Evolutionary conservation across 2,329 filamentous ascomycete genomes (phyloP).

Genomic region (Elsinoe ampelina): DNA sequence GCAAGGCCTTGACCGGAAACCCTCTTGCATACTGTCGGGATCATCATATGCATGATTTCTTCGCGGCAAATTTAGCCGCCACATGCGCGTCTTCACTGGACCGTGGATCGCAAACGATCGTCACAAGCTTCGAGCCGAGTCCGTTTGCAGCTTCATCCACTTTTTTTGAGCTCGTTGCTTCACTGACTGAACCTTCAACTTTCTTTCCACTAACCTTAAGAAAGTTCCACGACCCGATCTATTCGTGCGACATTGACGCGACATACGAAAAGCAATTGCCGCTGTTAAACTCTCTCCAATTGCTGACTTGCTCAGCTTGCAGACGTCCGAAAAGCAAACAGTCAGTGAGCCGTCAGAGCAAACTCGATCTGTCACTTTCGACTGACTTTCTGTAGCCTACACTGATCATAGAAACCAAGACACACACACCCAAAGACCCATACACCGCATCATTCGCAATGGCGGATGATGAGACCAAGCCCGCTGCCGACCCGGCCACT

Average conservation of each 20-base stretch:
- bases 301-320: too few relatives aligned
- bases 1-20: too few relatives aligned
- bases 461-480: conserved; percentile 10
- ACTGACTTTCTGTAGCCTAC: neutral
- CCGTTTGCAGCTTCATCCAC: neutral
- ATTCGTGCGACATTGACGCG: too few relatives aligned
- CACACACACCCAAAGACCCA: neutral
- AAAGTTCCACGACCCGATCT: neutral
- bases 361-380: neutral
- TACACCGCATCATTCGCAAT: conserved; percentile 4
- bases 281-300: too few relatives aligned
- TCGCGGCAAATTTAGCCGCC: neutral
- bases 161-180: neutral
- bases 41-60: too few relatives aligned
- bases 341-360: neutral
- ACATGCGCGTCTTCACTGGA: neutral
- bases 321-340: too few relatives aligned
- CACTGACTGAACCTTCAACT: neutral
- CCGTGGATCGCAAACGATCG: neutral
- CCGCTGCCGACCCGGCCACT: conserved; percentile 14
- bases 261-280: too few relatives aligned
- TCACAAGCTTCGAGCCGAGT: conserved; percentile 6
- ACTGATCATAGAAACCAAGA: neutral
- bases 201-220: neutral
- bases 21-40: too few relatives aligned